Percentiles rank a stretch among this genome's conserved stretches.
These are phyloP conservation scores for Otatea glauca DNA, from an alignment of 176 grass and related monocot genomes.

Conservation along the genomic window DNA sequence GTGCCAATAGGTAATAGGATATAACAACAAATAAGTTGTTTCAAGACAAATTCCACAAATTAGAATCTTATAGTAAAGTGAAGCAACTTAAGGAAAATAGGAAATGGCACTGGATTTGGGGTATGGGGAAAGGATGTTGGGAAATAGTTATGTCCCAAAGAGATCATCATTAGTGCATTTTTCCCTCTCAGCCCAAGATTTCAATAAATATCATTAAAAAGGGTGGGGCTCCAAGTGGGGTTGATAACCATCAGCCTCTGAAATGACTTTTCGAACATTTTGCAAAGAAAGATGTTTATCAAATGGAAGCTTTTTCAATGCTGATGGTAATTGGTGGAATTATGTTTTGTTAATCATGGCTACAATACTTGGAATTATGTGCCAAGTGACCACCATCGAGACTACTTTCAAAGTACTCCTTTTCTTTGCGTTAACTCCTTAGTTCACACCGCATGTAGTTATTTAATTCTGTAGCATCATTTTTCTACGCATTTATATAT, in stretches of 20 bases:
- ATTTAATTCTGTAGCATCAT: not conserved
- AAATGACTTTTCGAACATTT: constrained; percentile 95
- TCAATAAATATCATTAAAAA: constrained; percentile 1
- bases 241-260: constrained; percentile 98
- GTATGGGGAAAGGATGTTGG: not conserved
- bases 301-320: constrained; percentile 98
- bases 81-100: not conserved
- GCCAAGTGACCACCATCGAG: constrained; percentile 91
- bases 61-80: not conserved
- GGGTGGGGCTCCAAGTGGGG: constrained; percentile 51
- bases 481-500: not conserved
- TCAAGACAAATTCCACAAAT: not conserved
- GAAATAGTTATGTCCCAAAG: not conserved
- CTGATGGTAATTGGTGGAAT: constrained; percentile 87
- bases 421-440: constrained; percentile 58
- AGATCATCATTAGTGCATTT: not conserved
- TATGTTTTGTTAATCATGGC: constrained; percentile 98
- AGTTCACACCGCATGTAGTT: not conserved
- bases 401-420: constrained; percentile 92
- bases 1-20: not conserved
- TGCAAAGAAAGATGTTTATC: constrained; percentile 92
- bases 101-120: constrained; percentile 1
- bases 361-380: constrained; percentile 98
- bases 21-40: not conserved
- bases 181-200: not conserved